These are phyloP conservation scores for Przewalskia tangutica DNA, from an alignment of 257 asterid species.

Conservation along the genomic window DNA sequence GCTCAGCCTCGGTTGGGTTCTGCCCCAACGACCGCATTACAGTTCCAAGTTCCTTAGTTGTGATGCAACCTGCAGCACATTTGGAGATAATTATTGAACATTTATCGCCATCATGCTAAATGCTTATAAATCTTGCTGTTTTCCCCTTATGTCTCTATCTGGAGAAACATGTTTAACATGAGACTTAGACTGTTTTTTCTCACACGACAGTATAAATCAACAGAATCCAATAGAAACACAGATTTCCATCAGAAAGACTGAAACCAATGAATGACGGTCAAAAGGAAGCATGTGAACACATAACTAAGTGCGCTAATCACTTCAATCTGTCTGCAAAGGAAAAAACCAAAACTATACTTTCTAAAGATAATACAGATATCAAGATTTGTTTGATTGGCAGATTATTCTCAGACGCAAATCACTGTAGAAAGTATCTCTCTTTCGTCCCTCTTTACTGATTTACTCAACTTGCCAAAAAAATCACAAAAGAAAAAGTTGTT, in stretches of 20 bases:
- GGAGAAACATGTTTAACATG: neutral
- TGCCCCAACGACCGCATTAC: constrained; percentile 5
- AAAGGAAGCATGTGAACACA: neutral
- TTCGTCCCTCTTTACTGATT: neutral
- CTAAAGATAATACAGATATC: neutral
- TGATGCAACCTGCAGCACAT: constrained; percentile 3
- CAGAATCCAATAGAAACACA: neutral
- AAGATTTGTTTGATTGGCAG: neutral
- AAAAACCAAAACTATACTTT: neutral
- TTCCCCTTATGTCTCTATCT: neutral
- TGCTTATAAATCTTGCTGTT: neutral
- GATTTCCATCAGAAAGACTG: neutral
- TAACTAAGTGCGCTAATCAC: neutral
- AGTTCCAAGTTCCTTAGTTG: constrained; percentile 6
- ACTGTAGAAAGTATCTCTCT: neutral
- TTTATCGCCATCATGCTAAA: neutral
- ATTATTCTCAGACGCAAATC: neutral
- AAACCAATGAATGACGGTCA: neutral
- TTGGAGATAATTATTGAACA: neutral
- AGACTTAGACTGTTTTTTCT: neutral
- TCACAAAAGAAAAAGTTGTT: neutral
- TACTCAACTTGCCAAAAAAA: neutral
- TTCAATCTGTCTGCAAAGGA: neutral
- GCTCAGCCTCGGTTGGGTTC: constrained; percentile 6
- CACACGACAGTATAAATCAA: neutral